phyloP scores from a whole-genome alignment of 2,329 filamentous ascomycete species.

The Dactylellina parvicollis region DNA sequence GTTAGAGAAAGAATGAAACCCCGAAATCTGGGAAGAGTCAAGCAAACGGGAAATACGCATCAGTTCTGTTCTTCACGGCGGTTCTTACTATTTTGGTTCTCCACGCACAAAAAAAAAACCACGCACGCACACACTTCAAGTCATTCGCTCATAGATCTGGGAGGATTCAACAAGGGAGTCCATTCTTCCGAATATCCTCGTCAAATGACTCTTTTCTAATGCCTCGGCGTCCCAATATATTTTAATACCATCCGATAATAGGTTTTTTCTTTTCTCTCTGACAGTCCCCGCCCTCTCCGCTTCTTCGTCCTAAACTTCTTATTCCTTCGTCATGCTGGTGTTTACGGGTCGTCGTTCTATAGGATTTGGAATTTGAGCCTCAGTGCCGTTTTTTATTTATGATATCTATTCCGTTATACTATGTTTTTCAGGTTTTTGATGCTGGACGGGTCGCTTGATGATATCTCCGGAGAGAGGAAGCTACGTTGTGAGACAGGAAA shows the following conservation, averaged over 20 bases:
- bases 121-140: slow-evolving; percentile 13
- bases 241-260: slow-evolving; percentile 45
- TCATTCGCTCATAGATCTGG: slow-evolving; percentile 41
- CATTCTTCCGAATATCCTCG: slow-evolving; percentile 10
- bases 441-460: not conserved
- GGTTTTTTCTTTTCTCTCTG: not conserved
- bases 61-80: slow-evolving; percentile 28
- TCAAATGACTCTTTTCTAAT: slow-evolving; percentile 44
- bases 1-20: slow-evolving; percentile 26
- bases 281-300: not conserved
- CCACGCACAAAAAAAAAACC: slow-evolving; percentile 4
- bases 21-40: slow-evolving; percentile 17
- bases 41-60: slow-evolving; percentile 15
- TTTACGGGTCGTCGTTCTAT: slow-evolving; percentile 53
- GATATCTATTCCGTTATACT: not conserved
- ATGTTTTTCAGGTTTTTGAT: slow-evolving; percentile 29
- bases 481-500: not conserved
- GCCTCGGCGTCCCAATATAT: slow-evolving; percentile 36
- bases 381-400: slow-evolving; percentile 24
- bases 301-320: slow-evolving; percentile 25
- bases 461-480: slow-evolving; percentile 3
- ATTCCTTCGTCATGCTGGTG: slow-evolving; percentile 48
- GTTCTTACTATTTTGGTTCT: slow-evolving; percentile 47
- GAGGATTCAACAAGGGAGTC: slow-evolving; percentile 13
- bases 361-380: slow-evolving; percentile 54